phyloP scores from a whole-genome alignment of 129 eudicot genomes.

The Chrysanthemum makinoi region DNA sequence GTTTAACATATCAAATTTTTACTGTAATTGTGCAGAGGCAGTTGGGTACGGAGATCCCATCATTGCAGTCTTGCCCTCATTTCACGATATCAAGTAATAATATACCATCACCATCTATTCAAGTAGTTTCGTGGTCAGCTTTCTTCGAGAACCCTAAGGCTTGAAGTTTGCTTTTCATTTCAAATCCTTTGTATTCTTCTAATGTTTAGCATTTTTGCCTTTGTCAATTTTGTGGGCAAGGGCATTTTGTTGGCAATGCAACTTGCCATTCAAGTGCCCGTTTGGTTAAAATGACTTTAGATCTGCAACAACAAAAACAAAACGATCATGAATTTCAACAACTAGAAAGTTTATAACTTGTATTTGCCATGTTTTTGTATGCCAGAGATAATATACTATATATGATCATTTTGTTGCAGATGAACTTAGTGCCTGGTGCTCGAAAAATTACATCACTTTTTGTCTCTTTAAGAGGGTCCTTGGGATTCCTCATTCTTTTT shows the following conservation, averaged over 20 bases:
- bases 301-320: conserved; percentile 22
- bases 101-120: conserved; percentile 8
- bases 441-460: background rate
- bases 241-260: too few species aligned
- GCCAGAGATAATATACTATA: conserved; percentile 13
- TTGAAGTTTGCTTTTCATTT: conserved; percentile 22
- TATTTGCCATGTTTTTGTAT: conserved; percentile 21
- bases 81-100: conserved; percentile 52
- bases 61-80: conserved; percentile 76
- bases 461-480: background rate
- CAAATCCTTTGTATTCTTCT: conserved; percentile 30
- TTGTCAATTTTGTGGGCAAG: conserved; percentile 15
- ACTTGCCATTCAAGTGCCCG: too few species aligned
- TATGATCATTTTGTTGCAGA: conserved; percentile 14
- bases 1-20: background rate
- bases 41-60: conserved; percentile 95
- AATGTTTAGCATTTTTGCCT: conserved; percentile 21
- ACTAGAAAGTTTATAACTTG: conserved; percentile 23
- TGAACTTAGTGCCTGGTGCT: background rate
- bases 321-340: conserved; percentile 9
- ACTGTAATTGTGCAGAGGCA: conserved; percentile 54
- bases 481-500: too few species aligned
- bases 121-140: conserved; percentile 22
- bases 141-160: conserved; percentile 5
- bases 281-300: conserved; percentile 3